Conservation (phyloP, 345 rosid genomes). For the Hirschfeldia incana region DNA sequence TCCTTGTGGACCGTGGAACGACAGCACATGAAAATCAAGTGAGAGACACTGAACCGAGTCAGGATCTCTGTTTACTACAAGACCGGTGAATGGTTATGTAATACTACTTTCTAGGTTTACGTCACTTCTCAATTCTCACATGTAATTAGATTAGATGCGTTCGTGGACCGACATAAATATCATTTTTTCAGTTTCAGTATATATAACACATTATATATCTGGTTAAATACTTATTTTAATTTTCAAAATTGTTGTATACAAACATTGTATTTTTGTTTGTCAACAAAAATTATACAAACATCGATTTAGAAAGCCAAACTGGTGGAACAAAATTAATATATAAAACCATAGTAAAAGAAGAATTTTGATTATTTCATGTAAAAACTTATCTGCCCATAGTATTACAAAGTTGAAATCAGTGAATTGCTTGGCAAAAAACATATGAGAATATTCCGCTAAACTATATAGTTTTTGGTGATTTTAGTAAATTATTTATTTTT, state of each 20-base stretch:
- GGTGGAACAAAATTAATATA: no score
- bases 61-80: conserved; percentile 15
- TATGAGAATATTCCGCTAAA: no score
- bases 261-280: not conserved
- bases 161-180: not conserved
- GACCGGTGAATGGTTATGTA: conserved; percentile 7
- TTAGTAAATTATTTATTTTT: not conserved
- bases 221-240: not conserved
- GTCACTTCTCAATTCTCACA: conserved; percentile 17
- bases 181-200: not conserved
- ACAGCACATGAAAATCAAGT: conserved; percentile 26
- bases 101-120: conserved; percentile 10
- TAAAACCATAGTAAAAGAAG: no score
- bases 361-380: no score
- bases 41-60: conserved; percentile 14
- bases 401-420: no score
- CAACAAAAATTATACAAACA: no score
- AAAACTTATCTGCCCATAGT: no score
- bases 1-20: conserved; percentile 10
- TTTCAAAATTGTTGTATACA: not conserved
- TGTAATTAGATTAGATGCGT: not conserved
- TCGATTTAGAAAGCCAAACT: no score
- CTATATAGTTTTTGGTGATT: not conserved
- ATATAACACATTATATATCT: not conserved
- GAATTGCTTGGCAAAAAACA: not conserved